Evolutionary conservation across 345 rosid genomes (phyloP).

Genomic region (Lenwebbia sp.): DNA sequence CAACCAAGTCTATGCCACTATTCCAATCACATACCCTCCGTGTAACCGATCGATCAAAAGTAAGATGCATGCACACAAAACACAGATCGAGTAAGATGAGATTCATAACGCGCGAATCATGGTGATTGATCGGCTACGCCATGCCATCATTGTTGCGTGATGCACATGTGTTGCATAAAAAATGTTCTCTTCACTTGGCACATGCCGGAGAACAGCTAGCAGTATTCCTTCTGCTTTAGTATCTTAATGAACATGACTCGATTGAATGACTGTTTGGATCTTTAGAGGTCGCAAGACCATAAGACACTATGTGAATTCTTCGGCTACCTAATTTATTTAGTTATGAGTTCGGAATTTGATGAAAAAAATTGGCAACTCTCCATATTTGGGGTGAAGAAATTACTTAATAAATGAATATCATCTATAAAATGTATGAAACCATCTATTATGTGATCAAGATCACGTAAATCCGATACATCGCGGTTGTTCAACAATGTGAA

Average conservation of each 20-base stretch:
- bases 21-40: background rate
- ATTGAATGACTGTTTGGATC: background rate
- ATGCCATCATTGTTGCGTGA: background rate
- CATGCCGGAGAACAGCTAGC: no score
- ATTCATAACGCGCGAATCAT: rapidly evolving
- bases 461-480: background rate
- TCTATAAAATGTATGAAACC: background rate
- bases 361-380: background rate
- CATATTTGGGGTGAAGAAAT: background rate
- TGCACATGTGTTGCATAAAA: no score
- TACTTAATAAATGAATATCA: no score
- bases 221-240: no score
- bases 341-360: background rate
- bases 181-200: no score
- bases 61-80: no score
- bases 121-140: rapidly evolving
- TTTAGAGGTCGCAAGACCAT: background rate
- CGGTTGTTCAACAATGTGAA: background rate
- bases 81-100: background rate
- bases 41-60: background rate
- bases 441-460: background rate
- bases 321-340: background rate
- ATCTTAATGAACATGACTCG: background rate
- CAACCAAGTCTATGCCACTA: no score
- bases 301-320: background rate